Base-by-base conservation (phyloP, 2,329 filamentous ascomycete genomes). In the Exophiala aquamarina region DNA sequence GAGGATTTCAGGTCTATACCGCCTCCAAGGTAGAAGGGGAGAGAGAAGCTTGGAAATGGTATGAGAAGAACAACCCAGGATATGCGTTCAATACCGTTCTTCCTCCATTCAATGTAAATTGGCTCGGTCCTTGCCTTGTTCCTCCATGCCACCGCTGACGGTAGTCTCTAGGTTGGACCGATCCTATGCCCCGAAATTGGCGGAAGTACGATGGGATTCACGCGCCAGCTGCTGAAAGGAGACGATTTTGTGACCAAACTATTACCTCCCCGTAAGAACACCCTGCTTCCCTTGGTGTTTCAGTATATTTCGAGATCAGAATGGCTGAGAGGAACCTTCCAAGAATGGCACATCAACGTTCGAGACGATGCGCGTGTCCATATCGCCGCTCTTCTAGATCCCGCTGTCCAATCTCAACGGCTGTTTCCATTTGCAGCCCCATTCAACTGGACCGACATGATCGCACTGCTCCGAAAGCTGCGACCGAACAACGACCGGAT, bases 391-490 rank as follows among this genome's bases (percentile, higher is more conserved):
- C 63, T 76, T 4, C 64, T 79, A 0, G 64, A 78, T 17, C 65
- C 68, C 0, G 63, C 67, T 0, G 68, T 81, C 0, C 48, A 62
- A 2, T 66, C 68, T 0, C 71, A 82, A 55, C 70, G 81, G 1
- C 59, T 84, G 5, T 79, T 82, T 57, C 78, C 66, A 1, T 78
- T 75, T 41, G 76, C 73, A 0, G 63, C 67, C 1, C 68, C 68
- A 0, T 74, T 68, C 46, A 76, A 66, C 38, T 76, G 70, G 61
- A 74, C 76, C 13, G 56, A 69, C 1, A 51, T 66, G 1, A 50
- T 76, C 6, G 19, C 61, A 65, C 34, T 23, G 67, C 4, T 66
- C 64, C 37, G 74, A 74, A 41, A 41, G 38, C 18, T 41, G 2
- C 20, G 33, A 11, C 46, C 46, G 4, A 29, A 29, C 4, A 49